phyloP scores from a whole-genome alignment of 495 filamentous ascomycete species.

The Glarea lozoyensis region DNA sequence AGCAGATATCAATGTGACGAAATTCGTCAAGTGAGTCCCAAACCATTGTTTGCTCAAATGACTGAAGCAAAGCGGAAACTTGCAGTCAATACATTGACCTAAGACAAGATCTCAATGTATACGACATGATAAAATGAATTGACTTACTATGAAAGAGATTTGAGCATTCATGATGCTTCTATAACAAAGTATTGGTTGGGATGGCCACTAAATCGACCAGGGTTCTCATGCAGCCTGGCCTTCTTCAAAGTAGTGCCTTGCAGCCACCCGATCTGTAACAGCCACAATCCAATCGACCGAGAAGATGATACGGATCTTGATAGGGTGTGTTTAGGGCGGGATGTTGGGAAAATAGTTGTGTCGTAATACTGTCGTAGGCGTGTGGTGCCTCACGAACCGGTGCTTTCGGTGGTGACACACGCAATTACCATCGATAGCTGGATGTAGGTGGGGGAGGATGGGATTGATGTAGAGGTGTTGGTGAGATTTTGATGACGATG shows the following conservation, averaged over 20 bases:
- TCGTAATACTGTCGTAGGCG: no score
- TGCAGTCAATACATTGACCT: background rate
- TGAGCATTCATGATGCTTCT: slow-evolving; percentile 40
- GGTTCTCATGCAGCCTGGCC: slow-evolving; percentile 21
- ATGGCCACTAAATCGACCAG: slow-evolving; percentile 8
- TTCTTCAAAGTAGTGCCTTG: slow-evolving; percentile 18
- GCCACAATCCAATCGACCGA: slow-evolving; percentile 3
- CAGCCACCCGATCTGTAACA: slow-evolving; percentile 11
- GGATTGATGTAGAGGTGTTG: background rate
- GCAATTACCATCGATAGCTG: background rate
- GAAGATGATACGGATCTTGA: background rate
- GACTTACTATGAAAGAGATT: slow-evolving; percentile 47
- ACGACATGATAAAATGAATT: background rate
- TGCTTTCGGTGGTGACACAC: background rate
- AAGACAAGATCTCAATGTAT: background rate
- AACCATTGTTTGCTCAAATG: background rate
- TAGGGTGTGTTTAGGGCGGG: background rate
- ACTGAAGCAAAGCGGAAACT: background rate
- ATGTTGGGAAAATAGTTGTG: background rate
- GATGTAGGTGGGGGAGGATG: background rate
- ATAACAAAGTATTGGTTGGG: slow-evolving; percentile 12
- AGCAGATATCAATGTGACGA: background rate
- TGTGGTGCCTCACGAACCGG: slow-evolving; percentile 1
- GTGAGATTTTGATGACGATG: background rate
- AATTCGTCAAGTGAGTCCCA: background rate